Evolutionary conservation across 2,329 filamentous ascomycete species (phyloP).

Genomic region (Pestalotiopsis sp.): DNA sequence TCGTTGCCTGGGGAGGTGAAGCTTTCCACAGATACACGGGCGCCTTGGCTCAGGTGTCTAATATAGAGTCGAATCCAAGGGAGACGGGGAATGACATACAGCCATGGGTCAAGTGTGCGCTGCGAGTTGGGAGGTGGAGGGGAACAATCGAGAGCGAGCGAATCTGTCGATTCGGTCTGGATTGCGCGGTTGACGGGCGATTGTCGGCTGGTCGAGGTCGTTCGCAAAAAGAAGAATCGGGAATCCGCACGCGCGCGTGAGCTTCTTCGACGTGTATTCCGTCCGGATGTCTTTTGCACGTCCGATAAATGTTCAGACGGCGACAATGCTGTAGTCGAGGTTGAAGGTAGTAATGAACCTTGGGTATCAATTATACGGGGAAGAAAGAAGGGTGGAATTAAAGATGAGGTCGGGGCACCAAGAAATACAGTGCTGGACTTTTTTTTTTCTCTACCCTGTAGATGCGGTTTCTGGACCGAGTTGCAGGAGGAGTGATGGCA

Average conservation of each 20-base stretch:
- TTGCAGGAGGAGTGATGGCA: neutral
- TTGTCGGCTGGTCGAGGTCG: neutral
- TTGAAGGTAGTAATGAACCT: neutral
- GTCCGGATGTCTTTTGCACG: neutral
- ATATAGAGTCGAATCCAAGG: neutral
- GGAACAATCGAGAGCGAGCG: neutral
- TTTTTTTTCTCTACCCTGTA: neutral
- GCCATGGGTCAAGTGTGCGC: constrained; percentile 16
- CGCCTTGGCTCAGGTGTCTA: neutral
- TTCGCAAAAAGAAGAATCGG: neutral
- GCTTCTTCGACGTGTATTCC: neutral
- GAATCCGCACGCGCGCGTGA: constrained; percentile 2
- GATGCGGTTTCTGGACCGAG: neutral
- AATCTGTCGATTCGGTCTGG: neutral
- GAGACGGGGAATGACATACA: constrained; percentile 15
- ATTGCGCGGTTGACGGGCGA: neutral
- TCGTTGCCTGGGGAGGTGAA: constrained; percentile 2
- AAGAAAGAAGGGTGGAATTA: constrained; percentile 1
- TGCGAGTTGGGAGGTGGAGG: neutral
- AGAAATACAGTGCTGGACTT: neutral
- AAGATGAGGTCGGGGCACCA: neutral
- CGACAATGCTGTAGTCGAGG: neutral
- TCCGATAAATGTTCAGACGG: neutral
- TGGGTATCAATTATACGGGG: constrained; percentile 8
- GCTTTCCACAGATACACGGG: neutral